Evolutionary conservation across 352 stramenopile species (phyloP), one percentile per base, ranked within the genome.

Genomic region (Phytopythium aichiense): DNA sequence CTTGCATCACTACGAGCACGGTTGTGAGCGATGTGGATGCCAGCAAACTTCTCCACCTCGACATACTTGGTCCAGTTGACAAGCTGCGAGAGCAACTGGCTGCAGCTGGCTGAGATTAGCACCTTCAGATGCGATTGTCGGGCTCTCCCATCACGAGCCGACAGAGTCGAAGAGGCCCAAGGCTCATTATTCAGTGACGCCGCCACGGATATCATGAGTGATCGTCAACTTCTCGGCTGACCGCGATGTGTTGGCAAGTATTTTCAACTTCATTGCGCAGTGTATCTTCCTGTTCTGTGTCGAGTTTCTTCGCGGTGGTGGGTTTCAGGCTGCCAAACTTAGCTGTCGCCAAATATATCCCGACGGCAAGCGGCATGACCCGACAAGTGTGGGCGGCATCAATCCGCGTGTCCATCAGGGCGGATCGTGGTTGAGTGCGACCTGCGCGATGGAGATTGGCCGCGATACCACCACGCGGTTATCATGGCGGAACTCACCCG

Each of bases 401-500:
- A 30, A n/a, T 25, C 20, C n/a, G 2, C 22, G 30, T 12, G n/a
- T 31, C 45, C 7, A 20, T 30, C 48, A 20, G 12, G 20, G 1
- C 25, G 22, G 48, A 30, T 23, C 12, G 48, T 18, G 23, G 48
- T 16, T 28, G 48, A 38, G 33, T 38, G 33, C 9, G 23, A 23
- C 28, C 12, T 30, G 15, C 23, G 33, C 51, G 31, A 74, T 77
- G 71, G 62, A 77, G 45, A 66, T 71, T 37, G 66, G 64, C 1
- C 37, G 42, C 12, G 77, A 81, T 50, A 87, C 80, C 49, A 62
- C 75, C 35, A 81, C 77, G 46, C 71, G 74, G 49, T 65, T 93
- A 49, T 56, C 72, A 37, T 92, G 84, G 84, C 83, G 81, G 18
- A 76, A 77, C 5, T 72, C 81, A 33, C 82, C 84, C 9, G 84